These are phyloP conservation scores for Citropsis articulata DNA, from an alignment of 345 rosid genomes.

Conservation along the genomic window DNA sequence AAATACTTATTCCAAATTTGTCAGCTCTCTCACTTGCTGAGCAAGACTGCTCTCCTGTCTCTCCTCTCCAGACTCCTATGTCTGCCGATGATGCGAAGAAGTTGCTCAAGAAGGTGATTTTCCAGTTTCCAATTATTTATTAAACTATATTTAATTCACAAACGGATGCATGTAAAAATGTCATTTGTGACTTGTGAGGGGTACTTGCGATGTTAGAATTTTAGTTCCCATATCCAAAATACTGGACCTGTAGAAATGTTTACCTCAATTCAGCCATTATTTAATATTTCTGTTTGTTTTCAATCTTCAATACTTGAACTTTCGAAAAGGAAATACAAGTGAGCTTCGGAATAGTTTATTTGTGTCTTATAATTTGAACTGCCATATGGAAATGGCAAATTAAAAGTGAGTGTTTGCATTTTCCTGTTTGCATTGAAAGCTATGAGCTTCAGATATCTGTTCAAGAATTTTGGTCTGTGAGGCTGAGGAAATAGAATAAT, in stretches of 20 bases:
- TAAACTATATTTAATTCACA: not conserved
- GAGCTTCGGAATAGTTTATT: not conserved
- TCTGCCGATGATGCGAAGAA: slow-evolving; percentile 52
- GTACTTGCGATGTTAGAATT: not conserved
- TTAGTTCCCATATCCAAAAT: not conserved
- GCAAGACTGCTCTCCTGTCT: slow-evolving; percentile 56
- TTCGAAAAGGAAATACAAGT: not conserved
- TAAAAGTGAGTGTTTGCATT: not conserved
- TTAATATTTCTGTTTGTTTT: not conserved
- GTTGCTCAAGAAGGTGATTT: slow-evolving; percentile 66
- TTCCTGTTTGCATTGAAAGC: not conserved
- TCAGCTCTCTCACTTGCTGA: slow-evolving; percentile 75
- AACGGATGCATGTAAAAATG: not conserved
- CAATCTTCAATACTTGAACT: not conserved
- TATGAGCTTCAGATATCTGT: not conserved
- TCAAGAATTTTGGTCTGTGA: not conserved
- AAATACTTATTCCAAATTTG: slow-evolving; percentile 72
- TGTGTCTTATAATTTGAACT: slow-evolving; percentile 3
- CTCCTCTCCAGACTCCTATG: slow-evolving; percentile 67
- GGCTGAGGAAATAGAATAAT: not conserved
- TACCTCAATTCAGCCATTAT: not conserved
- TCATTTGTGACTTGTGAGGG: not conserved
- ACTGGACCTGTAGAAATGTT: not conserved
- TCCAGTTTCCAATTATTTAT: not conserved
- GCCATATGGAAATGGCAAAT: not conserved